These are phyloP conservation scores for Epicoccum sorghinum DNA, from an alignment of 2,329 filamentous ascomycete species.

Conservation along the genomic window DNA sequence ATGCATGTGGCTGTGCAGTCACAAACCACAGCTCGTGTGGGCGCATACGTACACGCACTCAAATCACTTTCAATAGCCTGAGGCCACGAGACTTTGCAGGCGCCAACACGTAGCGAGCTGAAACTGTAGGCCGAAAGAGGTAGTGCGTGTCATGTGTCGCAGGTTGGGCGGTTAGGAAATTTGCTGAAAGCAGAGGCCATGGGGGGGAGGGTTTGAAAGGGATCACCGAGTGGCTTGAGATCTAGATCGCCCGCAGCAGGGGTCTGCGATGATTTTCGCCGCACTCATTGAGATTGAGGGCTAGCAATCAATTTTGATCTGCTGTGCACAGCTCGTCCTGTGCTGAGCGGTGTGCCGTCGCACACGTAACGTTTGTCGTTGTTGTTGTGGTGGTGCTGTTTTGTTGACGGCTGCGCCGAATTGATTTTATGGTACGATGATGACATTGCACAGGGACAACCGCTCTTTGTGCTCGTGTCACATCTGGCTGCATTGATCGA, in stretches of 20 bases:
- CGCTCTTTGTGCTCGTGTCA: conserved; percentile 8
- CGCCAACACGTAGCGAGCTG: conserved; percentile 25
- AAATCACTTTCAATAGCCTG: conserved; percentile 8
- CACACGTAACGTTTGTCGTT: conserved; percentile 6
- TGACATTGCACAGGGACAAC: conserved; percentile 7
- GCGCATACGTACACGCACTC: not conserved
- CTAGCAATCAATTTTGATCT: conserved; percentile 1
- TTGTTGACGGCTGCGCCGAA: not conserved
- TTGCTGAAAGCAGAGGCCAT: conserved; percentile 15
- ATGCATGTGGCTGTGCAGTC: conserved; percentile 19
- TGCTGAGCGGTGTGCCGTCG: conserved; percentile 7
- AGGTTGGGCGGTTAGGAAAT: conserved; percentile 14
- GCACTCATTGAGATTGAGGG: conserved; percentile 8
- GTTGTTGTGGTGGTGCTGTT: conserved; percentile 3
- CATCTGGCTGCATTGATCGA: conserved; percentile 4
- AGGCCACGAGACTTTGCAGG: conserved; percentile 18
- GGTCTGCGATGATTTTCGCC: conserved; percentile 10
- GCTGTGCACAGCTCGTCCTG: not conserved
- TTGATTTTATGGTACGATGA: conserved; percentile 12
- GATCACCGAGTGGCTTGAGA: conserved; percentile 18
- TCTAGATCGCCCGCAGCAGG: conserved; percentile 21
- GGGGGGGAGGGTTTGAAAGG: conserved; percentile 7
- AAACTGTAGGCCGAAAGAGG: conserved; percentile 8
- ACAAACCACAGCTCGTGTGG: conserved; percentile 1
- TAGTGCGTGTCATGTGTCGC: conserved; percentile 17